Base-by-base conservation (phyloP, 257 asterid genomes). In the Nicotiana attenuata region DNA sequence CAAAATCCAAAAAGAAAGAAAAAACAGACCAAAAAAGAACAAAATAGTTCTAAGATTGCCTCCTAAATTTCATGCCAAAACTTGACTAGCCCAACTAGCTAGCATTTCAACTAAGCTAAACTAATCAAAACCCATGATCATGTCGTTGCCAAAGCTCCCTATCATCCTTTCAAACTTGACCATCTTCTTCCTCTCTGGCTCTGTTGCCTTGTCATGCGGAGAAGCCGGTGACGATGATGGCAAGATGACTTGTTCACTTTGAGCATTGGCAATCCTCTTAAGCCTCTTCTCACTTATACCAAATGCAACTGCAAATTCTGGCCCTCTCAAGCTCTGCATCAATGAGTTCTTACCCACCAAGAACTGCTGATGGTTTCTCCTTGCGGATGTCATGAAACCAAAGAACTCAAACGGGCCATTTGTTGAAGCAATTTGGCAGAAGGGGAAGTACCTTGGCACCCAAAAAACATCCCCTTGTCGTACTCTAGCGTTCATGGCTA, bases 361-460 rank as follows among this genome's bases (percentile, higher is more conserved):
- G 88, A 96, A 92, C 82, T 94, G 98, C 4, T 97, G 98, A 93
- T 85, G 45, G 84, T 94, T 96, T 83, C 89, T 80, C 0, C 89
- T 47, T 4, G 98, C 90, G 0, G 98, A 91, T 2, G 97, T 91
- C 3, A 95, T 87, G 92, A 91, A 96, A 7, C 99, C 97, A 47
- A 94, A 91, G 90, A 96, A 92, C 97, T 86, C 97, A 2, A 96
- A 91, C 0, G 96, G 88, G 15, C 92, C 97, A 0, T 88, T 84
- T 3, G 91, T 82, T 4, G 98, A 92, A 13, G 98, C 96, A 0
- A 94, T 96, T 75, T 94, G 97, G 90, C 99, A 94, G 87, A 92
- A 96, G 0, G 98, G 96, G 87, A 88, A 92, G 91, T 81, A 96
- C 16, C 95, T 82, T 0, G 99, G 99, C 16, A 94, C 83, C 93